Conservation (phyloP, 257 asterid species). For the Solanum sitiens region DNA sequence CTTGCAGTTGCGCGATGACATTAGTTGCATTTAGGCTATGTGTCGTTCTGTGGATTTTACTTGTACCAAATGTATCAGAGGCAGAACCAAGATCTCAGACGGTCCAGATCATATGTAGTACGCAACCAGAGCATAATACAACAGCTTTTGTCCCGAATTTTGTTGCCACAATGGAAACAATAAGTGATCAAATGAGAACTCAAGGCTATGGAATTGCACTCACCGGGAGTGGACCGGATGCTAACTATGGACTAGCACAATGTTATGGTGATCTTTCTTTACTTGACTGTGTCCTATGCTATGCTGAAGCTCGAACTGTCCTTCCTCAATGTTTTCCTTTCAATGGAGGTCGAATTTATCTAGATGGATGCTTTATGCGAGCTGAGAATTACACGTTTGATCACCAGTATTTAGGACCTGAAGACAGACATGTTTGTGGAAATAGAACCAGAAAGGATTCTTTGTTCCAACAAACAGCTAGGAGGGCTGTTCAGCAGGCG, state of each 20-base stretch:
- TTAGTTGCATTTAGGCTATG: background rate
- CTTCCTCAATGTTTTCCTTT: slow-evolving; percentile 68
- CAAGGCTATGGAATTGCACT: slow-evolving; percentile 42
- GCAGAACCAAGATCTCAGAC: slow-evolving; percentile 60
- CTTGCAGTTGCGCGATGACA: background rate
- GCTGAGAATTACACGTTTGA: slow-evolving; percentile 58
- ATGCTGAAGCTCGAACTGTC: slow-evolving; percentile 58
- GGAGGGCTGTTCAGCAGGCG: slow-evolving; percentile 20
- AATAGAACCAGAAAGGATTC: slow-evolving; percentile 16
- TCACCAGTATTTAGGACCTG: slow-evolving; percentile 32
- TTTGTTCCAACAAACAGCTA: slow-evolving; percentile 13
- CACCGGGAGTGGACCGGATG: slow-evolving; percentile 46
- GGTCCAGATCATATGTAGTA: slow-evolving; percentile 35
- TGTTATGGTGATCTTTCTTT: slow-evolving; percentile 84
- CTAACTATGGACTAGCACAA: slow-evolving; percentile 49
- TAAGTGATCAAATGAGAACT: slow-evolving; percentile 47
- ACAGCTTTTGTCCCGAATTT: slow-evolving; percentile 47
- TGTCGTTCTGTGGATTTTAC: slow-evolving; percentile 11
- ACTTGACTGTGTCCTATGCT: slow-evolving; percentile 65
- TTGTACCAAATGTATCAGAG: slow-evolving; percentile 18
- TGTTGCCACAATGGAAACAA: slow-evolving; percentile 55
- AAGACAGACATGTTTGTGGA: slow-evolving; percentile 23
- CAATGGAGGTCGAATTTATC: slow-evolving; percentile 56
- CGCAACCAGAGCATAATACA: slow-evolving; percentile 36
- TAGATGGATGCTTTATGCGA: slow-evolving; percentile 88